Evolutionary conservation across 139 green algal species (phyloP).

Genomic region (Closterium sp.): DNA sequence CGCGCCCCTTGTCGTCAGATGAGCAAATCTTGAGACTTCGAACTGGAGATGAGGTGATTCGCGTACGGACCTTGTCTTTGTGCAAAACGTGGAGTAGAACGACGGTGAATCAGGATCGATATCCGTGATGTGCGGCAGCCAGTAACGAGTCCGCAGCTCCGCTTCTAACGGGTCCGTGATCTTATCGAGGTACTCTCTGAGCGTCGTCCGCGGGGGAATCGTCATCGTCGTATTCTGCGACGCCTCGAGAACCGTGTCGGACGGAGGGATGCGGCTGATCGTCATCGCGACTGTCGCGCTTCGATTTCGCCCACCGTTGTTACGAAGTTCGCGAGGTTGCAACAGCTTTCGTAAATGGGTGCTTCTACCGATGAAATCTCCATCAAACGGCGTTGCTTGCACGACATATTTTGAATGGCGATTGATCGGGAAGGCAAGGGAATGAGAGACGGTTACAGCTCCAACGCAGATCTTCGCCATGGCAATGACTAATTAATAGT

Average conservation of each 20-base stretch:
- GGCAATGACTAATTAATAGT: background rate
- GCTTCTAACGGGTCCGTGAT: conserved; percentile 30
- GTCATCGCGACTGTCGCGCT: background rate
- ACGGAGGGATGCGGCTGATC: background rate
- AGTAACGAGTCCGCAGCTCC: conserved; percentile 21
- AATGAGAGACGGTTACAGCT: background rate
- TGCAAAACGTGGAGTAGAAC: conserved; percentile 30
- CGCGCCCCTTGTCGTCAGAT: too few species aligned
- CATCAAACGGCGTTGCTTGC: too few species aligned
- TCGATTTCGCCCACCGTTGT: background rate
- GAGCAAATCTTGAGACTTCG: background rate
- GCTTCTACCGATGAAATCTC: background rate
- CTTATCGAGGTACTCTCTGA: conserved; percentile 12
- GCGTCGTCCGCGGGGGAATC: conserved; percentile 10
- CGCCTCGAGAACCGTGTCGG: background rate
- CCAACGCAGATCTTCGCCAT: background rate
- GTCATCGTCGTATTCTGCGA: background rate
- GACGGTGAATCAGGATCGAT: background rate
- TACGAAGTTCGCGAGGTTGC: background rate
- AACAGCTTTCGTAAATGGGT: background rate
- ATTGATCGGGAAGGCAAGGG: background rate
- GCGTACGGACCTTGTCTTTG: conserved; percentile 19
- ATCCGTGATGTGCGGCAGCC: conserved; percentile 37
- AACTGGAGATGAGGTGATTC: background rate
- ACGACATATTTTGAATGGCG: background rate